A percentile compares a stretch with the other conserved stretches of the same genome.
These are phyloP conservation scores for Canavalia ensiformis DNA, from an alignment of 306 rosid species.

Conservation along the genomic window DNA sequence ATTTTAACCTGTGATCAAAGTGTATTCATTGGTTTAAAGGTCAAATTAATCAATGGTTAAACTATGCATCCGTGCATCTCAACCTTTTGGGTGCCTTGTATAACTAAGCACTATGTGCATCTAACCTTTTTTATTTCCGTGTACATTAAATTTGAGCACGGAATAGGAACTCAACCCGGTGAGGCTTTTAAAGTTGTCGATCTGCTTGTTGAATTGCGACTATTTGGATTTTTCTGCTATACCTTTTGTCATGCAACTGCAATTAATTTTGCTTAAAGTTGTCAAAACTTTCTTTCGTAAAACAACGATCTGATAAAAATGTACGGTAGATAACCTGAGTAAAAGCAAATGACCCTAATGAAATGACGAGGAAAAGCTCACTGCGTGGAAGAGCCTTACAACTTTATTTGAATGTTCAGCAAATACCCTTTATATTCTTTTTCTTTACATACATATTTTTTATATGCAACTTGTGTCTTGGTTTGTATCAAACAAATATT, in stretches of 20 bases:
- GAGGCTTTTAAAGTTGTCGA: not conserved
- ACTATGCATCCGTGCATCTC: no score
- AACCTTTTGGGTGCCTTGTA: no score
- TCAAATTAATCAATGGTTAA: no score
- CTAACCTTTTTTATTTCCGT: not conserved
- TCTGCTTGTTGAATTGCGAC: not conserved
- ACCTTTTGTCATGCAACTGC: not conserved
- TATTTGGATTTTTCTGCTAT: not conserved
- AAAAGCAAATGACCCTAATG: not conserved
- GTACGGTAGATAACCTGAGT: not conserved
- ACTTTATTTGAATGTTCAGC: not conserved
- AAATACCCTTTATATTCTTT: no score
- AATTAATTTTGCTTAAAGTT: not conserved
- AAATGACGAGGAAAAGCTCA: not conserved
- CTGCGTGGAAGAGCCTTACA: not conserved
- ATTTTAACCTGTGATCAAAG: no score
- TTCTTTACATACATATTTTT: not conserved
- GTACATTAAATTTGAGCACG: slow-evolving; percentile 17
- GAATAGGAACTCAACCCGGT: not conserved
- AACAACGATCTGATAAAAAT: not conserved
- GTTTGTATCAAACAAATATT: not conserved
- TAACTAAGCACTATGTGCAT: not conserved
- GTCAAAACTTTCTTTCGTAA: not conserved
- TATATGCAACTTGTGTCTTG: not conserved
- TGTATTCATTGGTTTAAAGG: no score